Percentiles rank a stretch among this genome's conserved stretches.
Evolutionary conservation across 2,329 filamentous ascomycete genomes (phyloP).

Genomic region (Coniochaeta sp.): DNA sequence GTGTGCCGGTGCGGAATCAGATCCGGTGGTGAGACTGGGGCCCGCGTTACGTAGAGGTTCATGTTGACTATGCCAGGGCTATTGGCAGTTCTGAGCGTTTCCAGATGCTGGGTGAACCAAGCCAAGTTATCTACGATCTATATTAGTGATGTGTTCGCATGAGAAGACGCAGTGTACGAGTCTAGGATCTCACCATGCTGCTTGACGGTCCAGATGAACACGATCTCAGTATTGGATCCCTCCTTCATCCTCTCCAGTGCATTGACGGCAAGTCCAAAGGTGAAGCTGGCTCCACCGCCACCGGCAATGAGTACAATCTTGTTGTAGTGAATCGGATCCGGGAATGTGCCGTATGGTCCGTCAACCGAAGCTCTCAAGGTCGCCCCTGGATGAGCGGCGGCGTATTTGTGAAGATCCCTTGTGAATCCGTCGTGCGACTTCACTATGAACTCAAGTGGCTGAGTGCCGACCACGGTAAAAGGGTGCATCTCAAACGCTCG

Average conservation of each 20-base stretch:
- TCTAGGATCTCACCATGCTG: slow-evolving; percentile 30
- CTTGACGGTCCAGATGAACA: slow-evolving; percentile 42
- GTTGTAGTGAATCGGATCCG: slow-evolving; percentile 43
- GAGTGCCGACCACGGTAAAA: slow-evolving; percentile 49
- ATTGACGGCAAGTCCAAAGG: slow-evolving; percentile 39
- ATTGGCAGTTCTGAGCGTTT: slow-evolving; percentile 27
- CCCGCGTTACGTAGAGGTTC: slow-evolving; percentile 28
- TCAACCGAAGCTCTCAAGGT: slow-evolving; percentile 45
- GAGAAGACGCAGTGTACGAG: neutral
- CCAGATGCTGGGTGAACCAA: slow-evolving; percentile 31
- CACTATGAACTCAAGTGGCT: slow-evolving; percentile 51
- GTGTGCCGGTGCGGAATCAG: neutral
- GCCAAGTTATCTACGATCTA: slow-evolving; percentile 20
- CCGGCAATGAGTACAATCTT: slow-evolving; percentile 52
- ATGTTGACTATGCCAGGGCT: slow-evolving; percentile 29
- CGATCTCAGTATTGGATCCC: slow-evolving; percentile 27
- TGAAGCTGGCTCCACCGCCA: slow-evolving; percentile 54
- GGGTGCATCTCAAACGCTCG: slow-evolving; percentile 53
- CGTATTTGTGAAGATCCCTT: slow-evolving; percentile 42
- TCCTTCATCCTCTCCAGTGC: slow-evolving; percentile 33
- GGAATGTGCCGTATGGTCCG: slow-evolving; percentile 50
- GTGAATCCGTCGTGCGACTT: slow-evolving; percentile 54
- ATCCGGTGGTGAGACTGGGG: slow-evolving; percentile 1
- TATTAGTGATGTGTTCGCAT: neutral
- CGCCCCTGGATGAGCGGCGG: slow-evolving; percentile 38